Base-by-base conservation (phyloP, 495 filamentous ascomycete genomes). In the Talaromyces nanjingensis region DNA sequence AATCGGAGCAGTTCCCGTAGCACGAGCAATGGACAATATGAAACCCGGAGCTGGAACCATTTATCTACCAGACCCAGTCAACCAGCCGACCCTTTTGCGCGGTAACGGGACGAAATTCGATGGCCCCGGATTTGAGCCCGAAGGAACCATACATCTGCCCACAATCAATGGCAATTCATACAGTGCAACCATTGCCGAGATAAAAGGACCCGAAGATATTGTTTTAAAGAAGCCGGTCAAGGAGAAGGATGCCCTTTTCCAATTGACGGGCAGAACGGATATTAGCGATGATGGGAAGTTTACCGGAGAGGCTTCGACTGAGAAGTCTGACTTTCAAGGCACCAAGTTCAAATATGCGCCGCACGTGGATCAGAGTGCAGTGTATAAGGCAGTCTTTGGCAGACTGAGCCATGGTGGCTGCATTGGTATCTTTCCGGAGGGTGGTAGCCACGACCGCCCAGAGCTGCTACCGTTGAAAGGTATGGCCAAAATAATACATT, bases 361-460 rank as follows among this genome's bases (percentile, higher is more conserved):
- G 14, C 93, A 98, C 72, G 91, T 98, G 22, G 90, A 98, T 74
- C 94, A 99, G 74, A 91, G 86, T 9, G 82, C 89, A 62, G 94
- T 99, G 33, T 99, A 98, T 72, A 84, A 97, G 73, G 90, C 91
- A 4, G 94, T 99, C 0, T 97, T 96, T 73, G 82, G 86, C 59
- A 82, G 89, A 24, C 81, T 99, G 29, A 89, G 86, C 67, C 77
- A 78, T 6, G 93, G 92, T 24, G 94, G 92, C 25, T 97, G 92
- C 71, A 87, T 98, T 57, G 94, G 96, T 62, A 97, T 99, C 69
- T 99, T 98, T 71, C 94, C 94, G 1, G 94, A 99, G 76, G 94
- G 94, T 67, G 94, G 94, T 65, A 97, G 93, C 72, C 94, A 99
- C 76, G 94, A 99, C 72, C 87, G 94, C 62, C 91, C 96, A 7